Conservation (phyloP, 2,329 filamentous ascomycete genomes). For the Thermothelomyces thermophilus region DNA sequence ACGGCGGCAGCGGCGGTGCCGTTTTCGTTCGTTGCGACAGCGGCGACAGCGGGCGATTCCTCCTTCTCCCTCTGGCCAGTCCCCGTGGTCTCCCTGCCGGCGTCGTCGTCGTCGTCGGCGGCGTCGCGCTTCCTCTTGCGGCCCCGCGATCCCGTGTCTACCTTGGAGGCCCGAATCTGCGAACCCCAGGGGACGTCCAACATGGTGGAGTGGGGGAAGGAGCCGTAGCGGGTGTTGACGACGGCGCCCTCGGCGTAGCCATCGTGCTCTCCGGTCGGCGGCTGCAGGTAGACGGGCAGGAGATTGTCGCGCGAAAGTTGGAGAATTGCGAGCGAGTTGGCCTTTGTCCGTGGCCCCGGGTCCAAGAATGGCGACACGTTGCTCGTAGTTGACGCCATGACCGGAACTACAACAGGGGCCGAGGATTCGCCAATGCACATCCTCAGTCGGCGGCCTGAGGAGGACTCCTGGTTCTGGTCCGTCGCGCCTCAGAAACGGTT, state of each 20-base stretch:
- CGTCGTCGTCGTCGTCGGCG: conserved; percentile 41
- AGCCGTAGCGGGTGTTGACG: conserved; percentile 90
- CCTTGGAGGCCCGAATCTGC: conserved; percentile 80
- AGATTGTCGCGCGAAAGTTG: conserved; percentile 84
- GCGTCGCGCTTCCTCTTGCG: conserved; percentile 53
- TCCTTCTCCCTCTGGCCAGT: conserved; percentile 31
- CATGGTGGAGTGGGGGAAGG: conserved; percentile 73
- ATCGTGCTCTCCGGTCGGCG: conserved; percentile 55
- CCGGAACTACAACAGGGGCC: not conserved
- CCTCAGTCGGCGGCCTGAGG: not conserved
- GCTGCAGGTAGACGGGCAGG: conserved; percentile 64
- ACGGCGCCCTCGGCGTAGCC: conserved; percentile 72
- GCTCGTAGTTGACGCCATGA: conserved; percentile 15
- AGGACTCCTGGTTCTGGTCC: not conserved
- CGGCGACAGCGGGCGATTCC: not conserved
- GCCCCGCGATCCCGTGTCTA: conserved; percentile 86
- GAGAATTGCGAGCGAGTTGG: conserved; percentile 69
- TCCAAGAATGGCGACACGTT: conserved; percentile 69
- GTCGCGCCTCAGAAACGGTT: not conserved
- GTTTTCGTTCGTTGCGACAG: conserved; percentile 4
- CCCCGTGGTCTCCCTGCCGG: conserved; percentile 20
- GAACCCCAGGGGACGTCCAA: conserved; percentile 82
- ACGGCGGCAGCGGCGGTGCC: conserved; percentile 21
- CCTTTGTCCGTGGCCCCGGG: conserved; percentile 54
- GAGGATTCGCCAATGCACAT: not conserved